These are phyloP conservation scores for Mycena indigotica DNA, from an alignment of 768 basidiomycete genomes.

Conservation along the genomic window DNA sequence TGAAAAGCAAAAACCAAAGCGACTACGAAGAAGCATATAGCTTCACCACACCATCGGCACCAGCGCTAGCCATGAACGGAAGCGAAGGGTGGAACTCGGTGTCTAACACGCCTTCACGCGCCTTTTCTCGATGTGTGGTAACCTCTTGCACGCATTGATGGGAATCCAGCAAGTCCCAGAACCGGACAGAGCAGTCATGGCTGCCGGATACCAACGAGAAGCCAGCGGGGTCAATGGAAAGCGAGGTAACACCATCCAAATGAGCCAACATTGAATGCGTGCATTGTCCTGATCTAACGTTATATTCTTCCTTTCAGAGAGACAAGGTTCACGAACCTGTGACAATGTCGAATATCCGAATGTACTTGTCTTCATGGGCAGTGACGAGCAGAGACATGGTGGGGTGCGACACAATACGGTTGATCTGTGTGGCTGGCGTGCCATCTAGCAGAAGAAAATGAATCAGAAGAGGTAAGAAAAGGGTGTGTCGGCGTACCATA, in stretches of 20 bases:
- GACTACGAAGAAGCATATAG: conserved; percentile 82
- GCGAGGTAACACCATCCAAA: conserved; percentile 86
- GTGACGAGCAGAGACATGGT: conserved; percentile 86
- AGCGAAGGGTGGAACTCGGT: conserved; percentile 83
- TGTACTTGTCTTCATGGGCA: conserved; percentile 92
- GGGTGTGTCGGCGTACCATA: conserved; percentile 60
- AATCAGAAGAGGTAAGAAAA: conserved; percentile 11
- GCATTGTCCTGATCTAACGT: conserved; percentile 62
- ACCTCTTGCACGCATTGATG: conserved; percentile 87
- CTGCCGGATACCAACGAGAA: conserved; percentile 88
- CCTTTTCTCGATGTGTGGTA: conserved; percentile 86
- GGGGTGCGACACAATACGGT: conserved; percentile 86
- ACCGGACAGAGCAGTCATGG: conserved; percentile 91
- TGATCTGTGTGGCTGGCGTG: conserved; percentile 77
- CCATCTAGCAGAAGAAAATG: conserved; percentile 52
- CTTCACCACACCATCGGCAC: conserved; percentile 94
- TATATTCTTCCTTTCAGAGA: not conserved
- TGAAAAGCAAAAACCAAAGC: conserved; percentile 18
- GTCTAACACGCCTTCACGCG: conserved; percentile 86
- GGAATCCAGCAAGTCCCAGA: conserved; percentile 89
- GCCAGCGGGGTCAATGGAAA: conserved; percentile 85
- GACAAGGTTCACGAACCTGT: conserved; percentile 57
- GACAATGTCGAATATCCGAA: conserved; percentile 83
- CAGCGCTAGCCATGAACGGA: conserved; percentile 89
- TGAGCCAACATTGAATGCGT: conserved; percentile 91